These are phyloP conservation scores for Jackrogersella minutella DNA, from an alignment of 495 filamentous ascomycete genomes.

Conservation along the genomic window DNA sequence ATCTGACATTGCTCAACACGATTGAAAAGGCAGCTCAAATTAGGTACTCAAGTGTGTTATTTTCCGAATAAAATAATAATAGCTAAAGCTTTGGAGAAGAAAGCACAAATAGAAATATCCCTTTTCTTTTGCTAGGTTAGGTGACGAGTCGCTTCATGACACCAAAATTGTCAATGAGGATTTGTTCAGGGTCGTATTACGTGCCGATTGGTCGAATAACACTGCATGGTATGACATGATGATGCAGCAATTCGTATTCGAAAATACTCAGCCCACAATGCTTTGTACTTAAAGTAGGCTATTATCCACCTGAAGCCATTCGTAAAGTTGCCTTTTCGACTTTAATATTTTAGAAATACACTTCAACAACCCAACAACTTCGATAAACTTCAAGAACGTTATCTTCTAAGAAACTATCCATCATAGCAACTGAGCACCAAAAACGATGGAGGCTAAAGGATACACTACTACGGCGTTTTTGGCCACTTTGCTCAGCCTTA, in stretches of 20 bases:
- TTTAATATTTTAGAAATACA: background rate
- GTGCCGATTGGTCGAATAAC: background rate
- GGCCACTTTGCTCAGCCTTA: background rate
- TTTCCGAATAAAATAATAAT: no score
- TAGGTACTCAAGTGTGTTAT: no score
- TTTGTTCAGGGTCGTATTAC: background rate
- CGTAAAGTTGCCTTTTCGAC: background rate
- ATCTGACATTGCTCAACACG: no score
- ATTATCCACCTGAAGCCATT: background rate
- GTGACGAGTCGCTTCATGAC: background rate
- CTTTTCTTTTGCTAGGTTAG: background rate
- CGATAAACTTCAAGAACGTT: background rate
- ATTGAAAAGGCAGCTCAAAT: no score
- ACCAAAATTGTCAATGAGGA: background rate
- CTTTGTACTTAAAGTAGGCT: background rate
- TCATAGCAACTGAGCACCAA: background rate
- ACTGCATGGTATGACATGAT: background rate
- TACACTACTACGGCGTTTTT: background rate
- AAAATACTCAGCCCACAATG: background rate
- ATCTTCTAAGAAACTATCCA: background rate
- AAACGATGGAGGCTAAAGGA: background rate
- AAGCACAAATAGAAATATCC: no score
- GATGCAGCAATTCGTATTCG: constrained; percentile 3
- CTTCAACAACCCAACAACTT: background rate
- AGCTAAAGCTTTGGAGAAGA: no score